Conservation (phyloP, 495 filamentous ascomycete genomes). For the Penicillium pancosmium region DNA sequence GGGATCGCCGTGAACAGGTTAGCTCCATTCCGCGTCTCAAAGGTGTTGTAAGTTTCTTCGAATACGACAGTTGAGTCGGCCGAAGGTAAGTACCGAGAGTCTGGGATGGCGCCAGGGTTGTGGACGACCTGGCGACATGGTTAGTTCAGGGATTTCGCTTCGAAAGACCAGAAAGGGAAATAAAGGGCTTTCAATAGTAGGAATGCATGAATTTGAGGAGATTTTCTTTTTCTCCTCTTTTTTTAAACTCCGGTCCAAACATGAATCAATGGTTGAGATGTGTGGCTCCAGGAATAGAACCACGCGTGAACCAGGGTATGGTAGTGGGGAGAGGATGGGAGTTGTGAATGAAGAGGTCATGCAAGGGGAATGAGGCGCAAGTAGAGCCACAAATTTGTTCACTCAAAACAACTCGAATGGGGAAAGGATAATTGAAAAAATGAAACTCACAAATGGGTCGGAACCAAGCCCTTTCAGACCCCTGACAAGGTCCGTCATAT, state of each 20-base stretch:
- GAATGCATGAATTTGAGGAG: background rate
- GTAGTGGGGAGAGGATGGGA: background rate
- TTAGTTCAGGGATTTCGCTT: constrained; percentile 23
- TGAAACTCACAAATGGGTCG: constrained; percentile 41
- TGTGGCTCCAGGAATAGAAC: constrained; percentile 3
- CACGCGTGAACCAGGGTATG: background rate
- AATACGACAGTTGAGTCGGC: constrained; percentile 52
- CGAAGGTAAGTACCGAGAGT: constrained; percentile 43
- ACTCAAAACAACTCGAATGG: constrained; percentile 6
- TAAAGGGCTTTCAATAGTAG: constrained; percentile 1
- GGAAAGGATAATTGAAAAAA: constrained; percentile 8
- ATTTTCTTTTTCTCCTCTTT: background rate
- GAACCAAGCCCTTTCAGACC: constrained; percentile 37
- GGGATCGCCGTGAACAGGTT: constrained; percentile 38
- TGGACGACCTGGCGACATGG: constrained; percentile 44
- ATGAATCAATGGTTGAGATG: constrained; percentile 7
- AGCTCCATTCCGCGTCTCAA: constrained; percentile 37
- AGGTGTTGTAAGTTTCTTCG: constrained; percentile 48
- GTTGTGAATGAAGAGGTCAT: background rate
- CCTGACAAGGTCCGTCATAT: constrained; percentile 40
- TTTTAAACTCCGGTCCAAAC: constrained; percentile 4
- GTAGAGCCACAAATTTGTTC: constrained; percentile 3
- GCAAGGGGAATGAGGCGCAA: constrained; percentile 11
- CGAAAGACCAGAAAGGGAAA: constrained; percentile 20
- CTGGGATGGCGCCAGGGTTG: constrained; percentile 50